Conservation (phyloP, 805 yeast species). For the Wickerhamiella australiensis region DNA sequence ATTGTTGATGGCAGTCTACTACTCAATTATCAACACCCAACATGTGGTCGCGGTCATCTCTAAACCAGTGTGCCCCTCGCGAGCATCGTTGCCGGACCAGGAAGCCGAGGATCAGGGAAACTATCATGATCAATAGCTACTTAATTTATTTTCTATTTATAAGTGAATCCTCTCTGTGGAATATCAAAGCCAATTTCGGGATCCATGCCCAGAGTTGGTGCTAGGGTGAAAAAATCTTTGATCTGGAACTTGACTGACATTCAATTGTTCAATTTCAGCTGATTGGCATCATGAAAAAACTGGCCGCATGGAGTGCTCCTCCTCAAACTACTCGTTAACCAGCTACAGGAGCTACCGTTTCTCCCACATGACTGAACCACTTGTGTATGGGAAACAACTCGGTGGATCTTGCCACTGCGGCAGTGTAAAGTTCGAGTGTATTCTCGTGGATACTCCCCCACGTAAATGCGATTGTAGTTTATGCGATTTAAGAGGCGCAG, state of each 20-base stretch:
- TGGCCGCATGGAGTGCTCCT: too few relatives aligned
- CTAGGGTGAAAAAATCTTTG: too few relatives aligned
- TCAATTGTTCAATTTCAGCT: too few relatives aligned
- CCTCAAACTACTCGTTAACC: too few relatives aligned
- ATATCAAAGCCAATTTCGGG: too few relatives aligned
- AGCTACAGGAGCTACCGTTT: not conserved
- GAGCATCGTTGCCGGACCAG: not conserved
- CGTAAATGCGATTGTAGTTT: not conserved
- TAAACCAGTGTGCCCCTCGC: slow-evolving; percentile 6
- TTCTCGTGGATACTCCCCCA: not conserved
- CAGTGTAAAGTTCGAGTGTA: not conserved
- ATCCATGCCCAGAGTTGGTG: too few relatives aligned
- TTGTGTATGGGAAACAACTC: too few relatives aligned
- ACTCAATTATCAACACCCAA: slow-evolving; percentile 9
- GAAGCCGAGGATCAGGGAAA: not conserved
- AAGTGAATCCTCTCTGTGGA: too few relatives aligned
- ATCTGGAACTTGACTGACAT: too few relatives aligned
- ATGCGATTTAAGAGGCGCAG: not conserved
- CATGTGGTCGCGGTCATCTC: slow-evolving; percentile 11
- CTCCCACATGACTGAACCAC: not conserved
- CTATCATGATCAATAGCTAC: not conserved
- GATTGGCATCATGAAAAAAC: too few relatives aligned
- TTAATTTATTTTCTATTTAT: not conserved
- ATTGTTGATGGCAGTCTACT: slow-evolving; percentile 51
- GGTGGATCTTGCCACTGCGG: not conserved